Percentiles rank a stretch among this genome's conserved stretches.
phyloP scores from a whole-genome alignment of 2,329 filamentous ascomycete species.

The Sporothrix luriei region DNA sequence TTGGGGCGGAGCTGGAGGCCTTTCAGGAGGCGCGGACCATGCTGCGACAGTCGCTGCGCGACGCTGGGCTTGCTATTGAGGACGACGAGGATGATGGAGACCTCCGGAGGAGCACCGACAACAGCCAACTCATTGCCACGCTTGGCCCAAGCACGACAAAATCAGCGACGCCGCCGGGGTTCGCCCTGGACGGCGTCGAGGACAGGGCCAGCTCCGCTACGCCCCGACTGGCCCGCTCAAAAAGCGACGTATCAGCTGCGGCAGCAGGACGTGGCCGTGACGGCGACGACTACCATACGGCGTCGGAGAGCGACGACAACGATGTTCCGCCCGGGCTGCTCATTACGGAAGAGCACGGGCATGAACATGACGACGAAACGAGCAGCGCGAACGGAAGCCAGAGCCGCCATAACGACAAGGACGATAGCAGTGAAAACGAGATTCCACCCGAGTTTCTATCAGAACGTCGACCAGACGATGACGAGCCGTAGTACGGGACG shows the following conservation, averaged over 20 bases:
- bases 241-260: constrained; percentile 29
- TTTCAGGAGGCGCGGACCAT: constrained; percentile 43
- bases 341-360: constrained; percentile 39
- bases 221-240: constrained; percentile 43
- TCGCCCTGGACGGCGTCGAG: constrained; percentile 22
- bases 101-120: background rate
- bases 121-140: background rate
- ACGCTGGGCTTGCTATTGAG: constrained; percentile 40
- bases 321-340: constrained; percentile 50
- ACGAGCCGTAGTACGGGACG: constrained; percentile 29
- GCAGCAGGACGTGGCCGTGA: constrained; percentile 34
- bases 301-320: constrained; percentile 45
- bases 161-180: background rate
- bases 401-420: constrained; percentile 34
- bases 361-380: constrained; percentile 41
- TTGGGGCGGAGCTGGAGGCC: constrained; percentile 62
- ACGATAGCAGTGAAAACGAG: constrained; percentile 51
- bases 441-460: constrained; percentile 57
- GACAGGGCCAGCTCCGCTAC: constrained; percentile 34
- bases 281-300: constrained; percentile 34
- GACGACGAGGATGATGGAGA: constrained; percentile 30
- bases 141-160: constrained; percentile 1
- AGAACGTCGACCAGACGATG: constrained; percentile 44
- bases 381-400: constrained; percentile 39
- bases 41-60: constrained; percentile 41